Percentiles rank a stretch among this genome's conserved stretches.
These are phyloP conservation scores for Cladosporium colombiae DNA, from an alignment of 2,329 filamentous ascomycete species.

Conservation along the genomic window DNA sequence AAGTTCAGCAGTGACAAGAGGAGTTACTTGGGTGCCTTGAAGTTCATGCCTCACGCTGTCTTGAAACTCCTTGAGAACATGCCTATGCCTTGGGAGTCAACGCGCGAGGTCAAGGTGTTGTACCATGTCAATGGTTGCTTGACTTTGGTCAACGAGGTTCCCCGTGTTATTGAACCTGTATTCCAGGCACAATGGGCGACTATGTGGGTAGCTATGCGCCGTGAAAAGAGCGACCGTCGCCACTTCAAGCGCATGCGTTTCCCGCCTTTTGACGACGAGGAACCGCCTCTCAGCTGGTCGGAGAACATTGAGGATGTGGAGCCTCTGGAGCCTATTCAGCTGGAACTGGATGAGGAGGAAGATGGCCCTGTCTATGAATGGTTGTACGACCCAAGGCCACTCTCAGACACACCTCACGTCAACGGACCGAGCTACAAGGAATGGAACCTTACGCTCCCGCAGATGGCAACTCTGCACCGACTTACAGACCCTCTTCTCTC, in stretches of 20 bases:
- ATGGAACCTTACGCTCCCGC: conserved; percentile 89
- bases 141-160: conserved; percentile 94
- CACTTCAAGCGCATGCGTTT: conserved; percentile 99
- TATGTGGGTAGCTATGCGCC: conserved; percentile 98
- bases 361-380: conserved; percentile 90
- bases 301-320: conserved; percentile 99
- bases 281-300: conserved; percentile 94
- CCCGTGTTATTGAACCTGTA: conserved; percentile 93
- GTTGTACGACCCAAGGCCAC: conserved; percentile 93
- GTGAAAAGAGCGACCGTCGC: conserved; percentile 92
- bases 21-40: conserved; percentile 93
- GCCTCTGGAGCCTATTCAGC: conserved; percentile 94
- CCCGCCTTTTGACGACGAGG: conserved; percentile 97
- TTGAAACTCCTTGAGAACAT: conserved; percentile 98
- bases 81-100: conserved; percentile 99
- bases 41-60: conserved; percentile 99
- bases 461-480: conserved; percentile 95
- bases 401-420: conserved; percentile 88
- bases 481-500: conserved; percentile 87
- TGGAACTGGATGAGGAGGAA: conserved; percentile 94
- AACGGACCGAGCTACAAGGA: conserved; percentile 95
- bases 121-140: conserved; percentile 98
- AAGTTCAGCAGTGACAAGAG: conserved; percentile 99
- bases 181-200: conserved; percentile 99
- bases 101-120: conserved; percentile 92